phyloP scores from a whole-genome alignment of 169 alveolate genomes.

The Plasmodium blacklocki region DNA sequence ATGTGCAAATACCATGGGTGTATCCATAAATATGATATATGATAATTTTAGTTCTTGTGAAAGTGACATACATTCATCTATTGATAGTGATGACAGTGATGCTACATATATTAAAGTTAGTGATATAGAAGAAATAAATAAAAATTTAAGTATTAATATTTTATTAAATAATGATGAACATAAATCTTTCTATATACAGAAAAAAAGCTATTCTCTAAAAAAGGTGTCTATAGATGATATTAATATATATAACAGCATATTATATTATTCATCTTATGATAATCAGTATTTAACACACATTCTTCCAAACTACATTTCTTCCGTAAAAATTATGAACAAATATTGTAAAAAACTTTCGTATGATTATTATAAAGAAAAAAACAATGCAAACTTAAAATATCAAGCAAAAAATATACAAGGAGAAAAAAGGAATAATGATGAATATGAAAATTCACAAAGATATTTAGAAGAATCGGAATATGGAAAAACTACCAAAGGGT shows the following conservation, averaged over 20 bases:
- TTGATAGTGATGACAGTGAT: slow-evolving; percentile 72
- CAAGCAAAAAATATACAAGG: slow-evolving; percentile 13
- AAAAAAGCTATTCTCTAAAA: slow-evolving; percentile 50
- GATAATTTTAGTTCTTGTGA: slow-evolving; percentile 65
- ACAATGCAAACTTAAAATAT: slow-evolving; percentile 19
- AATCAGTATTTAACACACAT: slow-evolving; percentile 65
- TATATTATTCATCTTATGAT: slow-evolving; percentile 67
- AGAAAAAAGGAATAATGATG: slow-evolving; percentile 24
- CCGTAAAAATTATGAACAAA: slow-evolving; percentile 31
- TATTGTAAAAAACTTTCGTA: slow-evolving; percentile 43
- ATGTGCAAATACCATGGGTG: slow-evolving; percentile 9
- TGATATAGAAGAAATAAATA: slow-evolving; percentile 61
- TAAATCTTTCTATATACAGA: slow-evolving; percentile 58
- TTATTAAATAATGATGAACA: slow-evolving; percentile 42
- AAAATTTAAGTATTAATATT: slow-evolving; percentile 46
- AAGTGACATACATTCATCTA: slow-evolving; percentile 54
- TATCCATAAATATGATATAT: slow-evolving; percentile 11
- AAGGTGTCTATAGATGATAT: slow-evolving; percentile 68
- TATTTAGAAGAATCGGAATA: slow-evolving; percentile 4
- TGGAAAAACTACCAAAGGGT: slow-evolving; percentile 27
- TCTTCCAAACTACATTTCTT: slow-evolving; percentile 47
- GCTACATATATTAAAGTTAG: slow-evolving; percentile 43
- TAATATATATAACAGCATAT: slow-evolving; percentile 61
- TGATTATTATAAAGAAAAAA: slow-evolving; percentile 24
- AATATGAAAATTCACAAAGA: slow-evolving; percentile 31